Evolutionary conservation across 768 basidiomycete species (phyloP), one percentile per base, ranked within the genome.

Genomic region (Lyophyllum decastes): DNA sequence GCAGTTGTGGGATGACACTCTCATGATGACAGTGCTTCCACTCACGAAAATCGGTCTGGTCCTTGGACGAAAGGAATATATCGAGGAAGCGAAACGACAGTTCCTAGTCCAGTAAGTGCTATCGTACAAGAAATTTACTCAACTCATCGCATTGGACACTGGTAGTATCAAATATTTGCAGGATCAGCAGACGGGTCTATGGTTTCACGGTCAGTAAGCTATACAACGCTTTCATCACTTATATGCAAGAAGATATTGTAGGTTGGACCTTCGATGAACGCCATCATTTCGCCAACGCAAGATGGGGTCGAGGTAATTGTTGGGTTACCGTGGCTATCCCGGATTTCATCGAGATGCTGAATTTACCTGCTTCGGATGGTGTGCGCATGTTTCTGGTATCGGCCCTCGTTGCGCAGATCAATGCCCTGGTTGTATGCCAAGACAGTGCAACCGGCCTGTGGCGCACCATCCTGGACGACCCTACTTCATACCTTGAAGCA

Each of bases 21-120:
- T 83, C 57, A 82, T 83, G 81, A 84, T 84, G 81, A 72, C 75
- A 24, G 82, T 84, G 14, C 70, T 84, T n/a, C 82, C 83, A 10
- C 69, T 85, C 33, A 70, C 82, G 10, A 83, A 83, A 66, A 83
- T 84, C 44, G 82, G 82, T 3, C 64, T 83, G 33, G 74, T 83
- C n/a, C 72, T 84, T n/a, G 70, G 76, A 38, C 70, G 79, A 26
- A 75, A 75, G 2, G 69, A 78, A 17, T 84, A 85, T 62, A 67
- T 84, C 41, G 79, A 83, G 59, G 83, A 84, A 66, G 81, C 82
- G 5, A 81, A 82, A 68, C 75, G 78, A 34, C 81, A 80, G 56
- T 78, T 82, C 57, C 64, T 82, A 49, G 68, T 82, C 30, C 82
- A 82, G 77, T 78, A 55, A 65, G 75, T 61, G n/a, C 24, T 34